Conservation (phyloP, 805 yeast genomes). For the Maudiozyma saulgeensis region DNA sequence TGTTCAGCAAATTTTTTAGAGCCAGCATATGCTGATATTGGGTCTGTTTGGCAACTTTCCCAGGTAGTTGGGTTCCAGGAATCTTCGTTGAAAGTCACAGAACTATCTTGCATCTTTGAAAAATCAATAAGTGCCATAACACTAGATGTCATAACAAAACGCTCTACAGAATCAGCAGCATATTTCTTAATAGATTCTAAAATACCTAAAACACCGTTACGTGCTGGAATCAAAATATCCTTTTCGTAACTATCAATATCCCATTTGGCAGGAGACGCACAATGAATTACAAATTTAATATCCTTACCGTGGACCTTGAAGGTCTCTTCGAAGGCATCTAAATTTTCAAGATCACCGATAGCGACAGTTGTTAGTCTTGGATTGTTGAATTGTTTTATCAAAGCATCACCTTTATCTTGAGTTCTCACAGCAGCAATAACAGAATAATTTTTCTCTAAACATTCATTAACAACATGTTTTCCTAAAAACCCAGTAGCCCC, state of each 20-base stretch:
- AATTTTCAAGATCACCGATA: slow-evolving; percentile 26
- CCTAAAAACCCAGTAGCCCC: slow-evolving; percentile 49
- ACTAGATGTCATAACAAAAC: slow-evolving; percentile 45
- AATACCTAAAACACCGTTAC: slow-evolving; percentile 40
- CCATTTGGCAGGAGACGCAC: slow-evolving; percentile 37
- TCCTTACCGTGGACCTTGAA: slow-evolving; percentile 32
- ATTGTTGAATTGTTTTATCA: slow-evolving; percentile 25
- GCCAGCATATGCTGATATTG: slow-evolving; percentile 26
- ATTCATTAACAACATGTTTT: slow-evolving; percentile 34
- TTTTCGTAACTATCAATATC: slow-evolving; percentile 35
- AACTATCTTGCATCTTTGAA: slow-evolving; percentile 10
- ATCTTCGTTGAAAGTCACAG: slow-evolving; percentile 21
- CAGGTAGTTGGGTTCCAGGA: slow-evolving; percentile 30
- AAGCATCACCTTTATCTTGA: slow-evolving; percentile 33
- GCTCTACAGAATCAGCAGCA: slow-evolving; percentile 34
- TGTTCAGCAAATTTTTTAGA: slow-evolving; percentile 48
- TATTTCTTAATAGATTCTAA: slow-evolving; percentile 34
- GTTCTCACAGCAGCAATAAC: slow-evolving; percentile 46
- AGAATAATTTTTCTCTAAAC: slow-evolving; percentile 30
- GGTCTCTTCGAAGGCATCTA: slow-evolving; percentile 37
- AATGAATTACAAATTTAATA: slow-evolving; percentile 37
- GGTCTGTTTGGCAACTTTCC: slow-evolving; percentile 13
- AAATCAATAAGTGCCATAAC: slow-evolving; percentile 36
- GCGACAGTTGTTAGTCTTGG: slow-evolving; percentile 22
- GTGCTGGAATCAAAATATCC: slow-evolving; percentile 44